A percentile compares a stretch with the other conserved stretches of the same genome.
These are phyloP conservation scores for Cladophialophora chaetospira DNA, from an alignment of 2,329 filamentous ascomycete genomes.

Conservation along the genomic window DNA sequence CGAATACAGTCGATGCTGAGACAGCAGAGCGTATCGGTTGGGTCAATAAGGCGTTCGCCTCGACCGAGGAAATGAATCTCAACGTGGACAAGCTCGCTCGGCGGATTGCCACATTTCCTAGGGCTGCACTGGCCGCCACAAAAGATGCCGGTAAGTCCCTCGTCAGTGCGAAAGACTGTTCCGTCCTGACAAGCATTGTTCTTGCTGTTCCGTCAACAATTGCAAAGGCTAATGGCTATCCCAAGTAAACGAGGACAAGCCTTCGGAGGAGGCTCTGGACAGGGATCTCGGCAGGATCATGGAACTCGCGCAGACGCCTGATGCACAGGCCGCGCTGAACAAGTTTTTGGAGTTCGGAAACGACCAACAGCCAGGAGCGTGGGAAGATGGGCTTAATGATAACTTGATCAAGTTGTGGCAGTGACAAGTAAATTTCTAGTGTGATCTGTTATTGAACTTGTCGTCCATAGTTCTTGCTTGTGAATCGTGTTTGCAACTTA, in stretches of 20 bases:
- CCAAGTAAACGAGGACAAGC: constrained; percentile 8
- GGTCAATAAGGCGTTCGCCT: constrained; percentile 8
- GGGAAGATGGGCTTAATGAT: constrained; percentile 12
- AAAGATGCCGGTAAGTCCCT: too few relatives aligned
- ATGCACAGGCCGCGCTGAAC: constrained; percentile 4
- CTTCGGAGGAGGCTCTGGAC: constrained; percentile 1
- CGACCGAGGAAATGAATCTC: not conserved
- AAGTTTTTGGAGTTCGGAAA: constrained; percentile 7
- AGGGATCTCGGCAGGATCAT: constrained; percentile 4
- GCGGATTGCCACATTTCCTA: constrained; percentile 7
- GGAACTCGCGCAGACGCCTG: not conserved
- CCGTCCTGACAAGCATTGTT: too few relatives aligned
- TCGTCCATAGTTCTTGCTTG: too few relatives aligned
- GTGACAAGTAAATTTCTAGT: not conserved
- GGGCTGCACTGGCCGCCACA: constrained; percentile 1
- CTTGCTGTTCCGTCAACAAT: too few relatives aligned
- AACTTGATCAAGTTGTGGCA: constrained; percentile 5
- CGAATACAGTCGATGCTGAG: constrained; percentile 10
- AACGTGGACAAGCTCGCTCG: constrained; percentile 11
- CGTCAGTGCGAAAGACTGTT: too few relatives aligned
- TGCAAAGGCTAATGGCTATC: too few relatives aligned
- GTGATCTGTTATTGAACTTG: not conserved
- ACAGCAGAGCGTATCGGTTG: constrained; percentile 12
- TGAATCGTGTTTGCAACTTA: too few relatives aligned
- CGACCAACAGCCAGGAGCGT: constrained; percentile 1